Evolutionary conservation across 169 alveolate species (phyloP).

Genomic region (Plasmodium blacklocki): DNA sequence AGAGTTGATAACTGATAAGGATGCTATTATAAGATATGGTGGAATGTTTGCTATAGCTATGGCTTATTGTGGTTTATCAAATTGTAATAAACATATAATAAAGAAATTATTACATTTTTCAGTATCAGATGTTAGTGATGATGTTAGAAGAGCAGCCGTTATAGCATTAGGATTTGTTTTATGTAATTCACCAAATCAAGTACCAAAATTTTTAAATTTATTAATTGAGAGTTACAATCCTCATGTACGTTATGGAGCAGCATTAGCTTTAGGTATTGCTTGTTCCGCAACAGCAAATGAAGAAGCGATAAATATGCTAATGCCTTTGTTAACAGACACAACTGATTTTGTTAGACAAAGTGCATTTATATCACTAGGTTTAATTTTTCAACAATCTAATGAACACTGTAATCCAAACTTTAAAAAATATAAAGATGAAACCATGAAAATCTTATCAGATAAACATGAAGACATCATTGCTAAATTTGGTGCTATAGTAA

Average conservation of each 20-base stretch:
- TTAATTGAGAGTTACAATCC: conserved; percentile 97
- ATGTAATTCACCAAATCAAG: conserved; percentile 88
- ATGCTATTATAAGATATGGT: conserved; percentile 98
- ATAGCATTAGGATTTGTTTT: conserved; percentile 95
- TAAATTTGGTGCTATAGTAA: conserved; percentile 96
- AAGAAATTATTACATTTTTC: conserved; percentile 95
- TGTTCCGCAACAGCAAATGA: conserved; percentile 96
- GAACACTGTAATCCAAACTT: conserved; percentile 89
- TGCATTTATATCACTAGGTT: conserved; percentile 92
- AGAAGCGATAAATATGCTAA: conserved; percentile 94
- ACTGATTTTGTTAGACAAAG: conserved; percentile 98
- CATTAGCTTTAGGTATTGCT: conserved; percentile 97
- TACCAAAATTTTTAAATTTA: conserved; percentile 93
- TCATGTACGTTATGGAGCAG: conserved; percentile 99
- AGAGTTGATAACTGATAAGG: conserved; percentile 92
- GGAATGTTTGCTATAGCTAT: conserved; percentile 97
- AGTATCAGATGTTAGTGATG: conserved; percentile 98
- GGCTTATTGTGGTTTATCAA: conserved; percentile 96
- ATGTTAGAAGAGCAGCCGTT: conserved; percentile 99
- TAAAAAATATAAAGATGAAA: conserved; percentile 87
- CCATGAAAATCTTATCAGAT: conserved; percentile 91
- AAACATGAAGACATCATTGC: conserved; percentile 96
- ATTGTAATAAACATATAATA: conserved; percentile 86
- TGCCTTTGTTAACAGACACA: conserved; percentile 95
- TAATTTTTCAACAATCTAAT: conserved; percentile 91